A percentile compares a stretch with the other conserved stretches of the same genome.
Evolutionary conservation across 371 early-diverging fungal genomes (phyloP).

Genomic region (Furculomyces boomerangus): DNA sequence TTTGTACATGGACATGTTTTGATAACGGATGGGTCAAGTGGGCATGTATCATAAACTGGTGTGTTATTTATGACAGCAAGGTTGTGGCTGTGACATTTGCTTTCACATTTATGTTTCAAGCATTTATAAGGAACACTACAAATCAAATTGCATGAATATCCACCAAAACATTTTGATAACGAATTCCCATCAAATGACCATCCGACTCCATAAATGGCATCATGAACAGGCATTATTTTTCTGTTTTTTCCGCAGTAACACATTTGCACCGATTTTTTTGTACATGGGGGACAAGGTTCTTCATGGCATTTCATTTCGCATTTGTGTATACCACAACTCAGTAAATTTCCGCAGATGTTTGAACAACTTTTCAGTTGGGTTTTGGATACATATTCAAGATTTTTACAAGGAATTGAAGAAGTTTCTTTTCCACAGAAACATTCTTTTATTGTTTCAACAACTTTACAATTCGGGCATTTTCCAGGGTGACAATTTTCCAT

Average conservation of each 20-base stretch:
- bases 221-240: slow-evolving; percentile 26
- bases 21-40: slow-evolving; percentile 40
- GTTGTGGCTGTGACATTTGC: slow-evolving; percentile 46
- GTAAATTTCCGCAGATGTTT: slow-evolving; percentile 38
- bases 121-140: slow-evolving; percentile 47
- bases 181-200: neutral
- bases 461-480: slow-evolving; percentile 78
- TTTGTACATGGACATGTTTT: slow-evolving; percentile 72
- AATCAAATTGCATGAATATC: slow-evolving; percentile 35
- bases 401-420: slow-evolving; percentile 45
- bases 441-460: slow-evolving; percentile 43
- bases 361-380: slow-evolving; percentile 38
- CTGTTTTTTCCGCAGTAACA: slow-evolving; percentile 55
- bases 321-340: slow-evolving; percentile 51
- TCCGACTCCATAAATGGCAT: slow-evolving; percentile 31
- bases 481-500: slow-evolving; percentile 78
- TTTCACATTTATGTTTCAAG: slow-evolving; percentile 54
- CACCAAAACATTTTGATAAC: slow-evolving; percentile 17
- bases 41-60: slow-evolving; percentile 31
- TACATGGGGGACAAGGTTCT: slow-evolving; percentile 47
- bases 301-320: slow-evolving; percentile 47
- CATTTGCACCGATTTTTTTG: slow-evolving; percentile 28
- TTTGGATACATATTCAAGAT: slow-evolving; percentile 11
- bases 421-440: slow-evolving; percentile 68
- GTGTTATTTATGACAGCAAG: neutral